Evolutionary conservation across 129 eudicot genomes (phyloP), one percentile per base, ranked within the genome.

Genomic region (Ambrosia artemisiifolia): DNA sequence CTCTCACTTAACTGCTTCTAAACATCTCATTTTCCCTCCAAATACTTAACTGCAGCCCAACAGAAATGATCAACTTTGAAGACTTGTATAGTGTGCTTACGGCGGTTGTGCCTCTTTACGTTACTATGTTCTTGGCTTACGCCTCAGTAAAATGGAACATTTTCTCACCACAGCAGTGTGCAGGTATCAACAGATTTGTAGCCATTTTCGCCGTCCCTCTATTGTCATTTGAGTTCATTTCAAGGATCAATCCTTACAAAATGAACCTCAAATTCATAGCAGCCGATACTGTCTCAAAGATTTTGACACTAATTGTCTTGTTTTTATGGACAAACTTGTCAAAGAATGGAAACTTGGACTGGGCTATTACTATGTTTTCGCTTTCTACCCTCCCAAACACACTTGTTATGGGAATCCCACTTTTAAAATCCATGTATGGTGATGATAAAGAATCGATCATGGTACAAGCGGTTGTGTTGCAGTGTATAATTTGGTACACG

Each of bases 401-500:
- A 7, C 87, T 87, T 57, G 89, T 87, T 3, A 87, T 87, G 87
- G 93, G 93, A 18, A 87, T 87, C 59, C 92, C 92, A 3, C 80
- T 87, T 43, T 66, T 87, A 6, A 87, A 78, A 62, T 87, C 83
- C 7, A 87, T 87, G 93, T 87, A 87, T 56, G 93, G 93, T 10
- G 84, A 82, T 5, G 85, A 76, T 47, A 84, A 87, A 16, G 93
- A 87, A 11, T 59, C 80, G n/a, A 74, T 87, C 30, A 87, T 87
- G 93, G 89, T 87, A 28, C 93, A 87, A 68, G 80, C 84, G 28
- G 87, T 87, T 7, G 93, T 87, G 47, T 65, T 87, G 46, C 93
- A 87, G 78, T 84, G 93, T 69, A 84, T 87, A 70, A 87, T 87
- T 6, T 87, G 93, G 93, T 87, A 87, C 55, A 87, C 93, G 0